Evolutionary conservation across 2,329 filamentous ascomycete genomes (phyloP), one percentile per base, ranked within the genome.

Genomic region (Fusarium albosuccineum): DNA sequence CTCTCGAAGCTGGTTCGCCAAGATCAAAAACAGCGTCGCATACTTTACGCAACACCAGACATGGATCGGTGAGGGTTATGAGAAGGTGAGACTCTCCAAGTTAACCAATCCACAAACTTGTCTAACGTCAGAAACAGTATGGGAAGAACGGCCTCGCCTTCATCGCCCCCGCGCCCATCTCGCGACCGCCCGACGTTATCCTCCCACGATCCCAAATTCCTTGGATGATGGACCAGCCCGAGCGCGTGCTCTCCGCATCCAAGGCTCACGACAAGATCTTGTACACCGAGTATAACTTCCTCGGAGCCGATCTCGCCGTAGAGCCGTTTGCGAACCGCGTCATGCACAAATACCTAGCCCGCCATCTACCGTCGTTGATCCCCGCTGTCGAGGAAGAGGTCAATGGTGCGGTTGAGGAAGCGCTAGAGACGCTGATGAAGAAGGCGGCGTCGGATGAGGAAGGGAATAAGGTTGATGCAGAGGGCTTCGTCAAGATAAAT

Each of bases 201-300:
- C 73, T 85, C 5, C 82, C 82, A 3, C 76, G 74, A 4, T 78
- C 77, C 1, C 80, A 83, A 67, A 78, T 81, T 9, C 69, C 74
- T 9, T 85, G 82, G 82, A 77, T 84, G 71, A 77, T 84, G 60
- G 80, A 82, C 41, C 79, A 82, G 65, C 82, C 82, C n/a, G 82
- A 84, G 57, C 68, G 72, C 29, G 67, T 81, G 3, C 72, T 84
- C 29, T 83, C 80, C 2, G 74, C 81, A 1, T 71, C 78, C 50
- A 73, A 78, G 2, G 81, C 82, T 0, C 82, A 83, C 64, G 75
- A 78, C 42, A 74, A 76, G n/a, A 62, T 78, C 5, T 69, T 82
- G 1, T 76, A 79, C 54, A 72, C 73, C 22, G 69, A 78, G 33
- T 82, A 82, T 70, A 82, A 83, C 66, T 83, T 85, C 57, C 75